phyloP scores from a whole-genome alignment of 345 rosid species.

The Microthlaspi erraticum region DNA sequence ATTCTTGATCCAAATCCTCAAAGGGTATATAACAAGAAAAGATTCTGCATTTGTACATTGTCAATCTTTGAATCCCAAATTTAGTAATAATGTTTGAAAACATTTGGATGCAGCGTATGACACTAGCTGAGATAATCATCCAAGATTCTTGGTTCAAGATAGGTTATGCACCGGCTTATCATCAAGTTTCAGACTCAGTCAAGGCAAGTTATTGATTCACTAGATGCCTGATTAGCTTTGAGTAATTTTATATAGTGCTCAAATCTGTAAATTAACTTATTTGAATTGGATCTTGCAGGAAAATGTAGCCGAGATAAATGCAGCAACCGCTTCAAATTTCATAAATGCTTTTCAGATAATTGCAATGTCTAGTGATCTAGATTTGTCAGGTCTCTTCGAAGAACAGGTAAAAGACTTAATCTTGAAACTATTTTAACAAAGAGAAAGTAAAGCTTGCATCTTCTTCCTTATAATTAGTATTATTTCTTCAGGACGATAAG shows the following conservation, averaged over 20 bases:
- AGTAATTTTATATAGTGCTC: background rate
- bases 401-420: slow-evolving; percentile 54
- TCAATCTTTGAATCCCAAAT: slow-evolving; percentile 1
- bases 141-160: slow-evolving; percentile 83
- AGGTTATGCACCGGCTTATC: slow-evolving; percentile 64
- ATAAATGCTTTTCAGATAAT: slow-evolving; percentile 91
- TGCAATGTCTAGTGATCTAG: slow-evolving; percentile 94
- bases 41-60: background rate
- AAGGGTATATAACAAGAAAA: slow-evolving; percentile 50
- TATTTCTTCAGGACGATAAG: slow-evolving; percentile 59
- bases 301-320: slow-evolving; percentile 47
- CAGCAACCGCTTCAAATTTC: slow-evolving; percentile 61
- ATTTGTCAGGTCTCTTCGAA: slow-evolving; percentile 90
- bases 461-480: background rate
- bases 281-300: slow-evolving; percentile 56
- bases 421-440: slow-evolving; percentile 11
- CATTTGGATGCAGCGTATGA: slow-evolving; percentile 59
- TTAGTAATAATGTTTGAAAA: background rate
- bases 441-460: background rate
- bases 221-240: slow-evolving; percentile 7
- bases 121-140: slow-evolving; percentile 62
- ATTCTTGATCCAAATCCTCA: slow-evolving; percentile 72
- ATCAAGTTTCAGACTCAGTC: slow-evolving; percentile 57
- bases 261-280: background rate
- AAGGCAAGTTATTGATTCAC: slow-evolving; percentile 52